Percentiles rank a stretch among this genome's conserved stretches.
Conservation (phyloP, 2,329 filamentous ascomycete species). For the Colletotrichum shisoi region DNA sequence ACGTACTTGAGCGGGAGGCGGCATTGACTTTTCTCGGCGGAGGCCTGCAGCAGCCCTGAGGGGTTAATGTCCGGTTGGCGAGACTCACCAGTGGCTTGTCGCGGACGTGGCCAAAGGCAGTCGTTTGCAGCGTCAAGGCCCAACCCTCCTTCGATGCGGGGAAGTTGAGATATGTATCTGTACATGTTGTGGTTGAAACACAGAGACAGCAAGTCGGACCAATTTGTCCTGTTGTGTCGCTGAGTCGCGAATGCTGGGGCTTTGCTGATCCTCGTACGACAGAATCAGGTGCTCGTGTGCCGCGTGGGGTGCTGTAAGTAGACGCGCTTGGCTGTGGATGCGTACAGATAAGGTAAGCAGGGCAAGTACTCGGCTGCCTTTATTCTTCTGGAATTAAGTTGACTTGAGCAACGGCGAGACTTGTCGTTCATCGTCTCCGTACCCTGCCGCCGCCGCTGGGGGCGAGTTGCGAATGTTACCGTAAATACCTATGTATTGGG, state of each 20-base stretch:
- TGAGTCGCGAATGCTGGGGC: neutral
- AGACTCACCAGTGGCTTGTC: neutral
- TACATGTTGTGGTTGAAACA: too few species aligned
- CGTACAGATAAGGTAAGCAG: constrained; percentile 8
- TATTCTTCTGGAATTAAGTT: neutral
- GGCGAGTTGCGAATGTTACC: too few species aligned
- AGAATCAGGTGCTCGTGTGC: neutral
- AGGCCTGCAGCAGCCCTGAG: neutral
- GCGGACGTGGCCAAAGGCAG: neutral
- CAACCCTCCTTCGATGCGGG: constrained; percentile 2
- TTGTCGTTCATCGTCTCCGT: constrained; percentile 24
- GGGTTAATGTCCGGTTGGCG: neutral
- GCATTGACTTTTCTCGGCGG: too few species aligned
- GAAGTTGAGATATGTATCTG: neutral
- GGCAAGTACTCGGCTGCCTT: neutral
- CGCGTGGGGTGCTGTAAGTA: constrained; percentile 4
- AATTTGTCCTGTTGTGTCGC: neutral
- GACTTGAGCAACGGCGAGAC: constrained; percentile 3
- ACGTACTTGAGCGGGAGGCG: neutral
- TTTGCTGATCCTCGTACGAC: neutral
- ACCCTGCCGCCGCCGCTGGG: neutral
- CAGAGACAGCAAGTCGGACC: too few species aligned
- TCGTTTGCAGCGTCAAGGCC: neutral
- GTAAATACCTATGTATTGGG: too few species aligned
- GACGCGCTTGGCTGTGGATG: constrained; percentile 2